Evolutionary conservation across 495 filamentous ascomycete genomes (phyloP), one percentile per base, ranked within the genome.

Genomic region (Penicillium herquei): DNA sequence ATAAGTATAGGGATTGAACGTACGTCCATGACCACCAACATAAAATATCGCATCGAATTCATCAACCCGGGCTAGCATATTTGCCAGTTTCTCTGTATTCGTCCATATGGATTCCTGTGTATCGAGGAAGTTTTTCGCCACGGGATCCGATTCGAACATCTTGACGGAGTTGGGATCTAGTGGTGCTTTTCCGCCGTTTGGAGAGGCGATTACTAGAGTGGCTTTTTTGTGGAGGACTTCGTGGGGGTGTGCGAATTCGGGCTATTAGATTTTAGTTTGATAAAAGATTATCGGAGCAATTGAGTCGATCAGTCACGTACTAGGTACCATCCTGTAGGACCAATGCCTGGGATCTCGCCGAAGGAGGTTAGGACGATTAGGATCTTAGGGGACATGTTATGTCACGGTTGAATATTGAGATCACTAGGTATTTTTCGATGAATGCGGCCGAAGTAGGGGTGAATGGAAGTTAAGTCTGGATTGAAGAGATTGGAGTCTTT

Each of bases 11-110:
- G 21, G 3, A 8, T 16, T 16, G 44, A 3, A 11, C 81, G 44
- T 70, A 84, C 82, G 87, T n/a, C 88, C 88, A 70, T 91, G 85
- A 26, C 88, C 88, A 59, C 89, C 89, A 11, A 89, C 86, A 66
- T 81, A 89, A 67, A 86, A 89, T 41, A 91, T 69, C 21, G 84
- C 87, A 50, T 83, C 87, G 62, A 84, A 91, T 39, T 89, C 84
- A 40, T 55, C 65, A 0, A 78, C 78, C 31, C 75, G 74, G 0
- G 82, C 80, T 0, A 78, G 39, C 46, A 87, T 74, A 4, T 74
- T 63, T 0, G 69, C 55, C 1, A 91, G 64, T 52, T 78, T 78
- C 2, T 75, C 55, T 0, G 87, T 90, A 30, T 84, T 75, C 62
- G 83, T 81, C 85, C 86, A 91, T 3, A 88, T 67, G 2, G 68